These are phyloP conservation scores for Lentinula detonsa DNA, from an alignment of 768 basidiomycete genomes.

Conservation along the genomic window DNA sequence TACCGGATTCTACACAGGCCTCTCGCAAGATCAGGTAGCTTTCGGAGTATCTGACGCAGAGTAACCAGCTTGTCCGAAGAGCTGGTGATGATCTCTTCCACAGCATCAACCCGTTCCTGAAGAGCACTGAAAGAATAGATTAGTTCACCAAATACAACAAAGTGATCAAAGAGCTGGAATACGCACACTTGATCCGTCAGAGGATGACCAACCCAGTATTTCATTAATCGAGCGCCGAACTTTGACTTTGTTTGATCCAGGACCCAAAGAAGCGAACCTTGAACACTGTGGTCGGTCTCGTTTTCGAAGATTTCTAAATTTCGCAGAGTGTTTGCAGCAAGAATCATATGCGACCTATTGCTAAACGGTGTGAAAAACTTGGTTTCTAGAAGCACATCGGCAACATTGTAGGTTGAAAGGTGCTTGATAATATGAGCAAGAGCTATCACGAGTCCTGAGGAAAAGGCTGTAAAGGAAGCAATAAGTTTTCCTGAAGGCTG, in stretches of 20 bases:
- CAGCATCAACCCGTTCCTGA: constrained; percentile 73
- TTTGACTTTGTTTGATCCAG: constrained; percentile 83
- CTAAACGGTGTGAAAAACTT: constrained; percentile 78
- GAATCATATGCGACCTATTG: constrained; percentile 74
- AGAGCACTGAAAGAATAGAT: constrained; percentile 43
- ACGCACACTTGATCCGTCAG: constrained; percentile 64
- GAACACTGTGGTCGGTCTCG: constrained; percentile 68
- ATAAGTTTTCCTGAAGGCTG: constrained; percentile 47
- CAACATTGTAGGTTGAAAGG: constrained; percentile 68
- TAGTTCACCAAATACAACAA: neutral
- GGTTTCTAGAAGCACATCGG: constrained; percentile 72
- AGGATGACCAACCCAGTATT: constrained; percentile 83
- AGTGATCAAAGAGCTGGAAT: neutral
- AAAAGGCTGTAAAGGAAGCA: constrained; percentile 58
- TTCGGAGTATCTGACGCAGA: constrained; percentile 63
- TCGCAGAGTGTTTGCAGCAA: constrained; percentile 81
- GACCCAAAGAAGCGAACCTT: constrained; percentile 79
- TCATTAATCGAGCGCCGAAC: constrained; percentile 81
- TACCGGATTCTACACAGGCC: constrained; percentile 89
- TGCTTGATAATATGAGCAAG: constrained; percentile 70
- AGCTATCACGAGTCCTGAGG: constrained; percentile 63
- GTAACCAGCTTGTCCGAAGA: constrained; percentile 55
- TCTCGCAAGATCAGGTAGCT: constrained; percentile 81
- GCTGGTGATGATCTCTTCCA: constrained; percentile 72
- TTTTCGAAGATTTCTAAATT: constrained; percentile 95